Evolutionary conservation across 2,329 filamentous ascomycete genomes (phyloP), one percentile per base, ranked within the genome.

Genomic region (Cordyceps javanica): DNA sequence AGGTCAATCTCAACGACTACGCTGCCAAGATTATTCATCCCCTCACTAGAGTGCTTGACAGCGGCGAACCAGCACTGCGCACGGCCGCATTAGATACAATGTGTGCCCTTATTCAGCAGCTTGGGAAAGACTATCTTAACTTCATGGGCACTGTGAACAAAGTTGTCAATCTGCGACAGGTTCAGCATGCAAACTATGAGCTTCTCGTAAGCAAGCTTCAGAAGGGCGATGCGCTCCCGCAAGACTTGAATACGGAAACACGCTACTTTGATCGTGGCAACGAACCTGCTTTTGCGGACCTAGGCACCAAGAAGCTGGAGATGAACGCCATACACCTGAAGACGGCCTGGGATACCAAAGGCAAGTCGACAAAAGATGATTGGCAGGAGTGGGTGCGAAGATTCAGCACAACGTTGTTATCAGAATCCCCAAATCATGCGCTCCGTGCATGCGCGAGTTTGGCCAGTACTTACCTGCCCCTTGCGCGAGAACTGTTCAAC

Each of bases 341-440:
- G 73, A 88, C 89, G 62, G 94, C 95, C 0, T 99, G 94, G 94
- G 94, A 97, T 65, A 94, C 95, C 0, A 91, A 88, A 59, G 91
- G 95, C 60, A 97, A 97, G 69, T 97, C 93, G 0, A 99, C 94
- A 10, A 91, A 92, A 66, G 94, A 99, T 69, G 94, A 99, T 73
- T 99, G 94, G 94, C 90, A 96, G 66, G 94, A 99, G 71, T 99
- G 94, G 94, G 91, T 99, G 73, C 86, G 95, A 60, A 84, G 93
- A 28, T 96, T 99, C 74, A 97, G 93, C 68, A 93, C 96, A 34
- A 96, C 96, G 57, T 79, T 99, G 8, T 80, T 99, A 45, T 90
- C 92, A 61, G 95, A 99, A 69, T 97, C 92, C 2, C 95, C 94
- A 3, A 96, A 97, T 63, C 94, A 97, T 67, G 93, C 95, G 9